phyloP scores from a whole-genome alignment of 2,329 filamentous ascomycete species.

The Sclerotinia trifoliorum region DNA sequence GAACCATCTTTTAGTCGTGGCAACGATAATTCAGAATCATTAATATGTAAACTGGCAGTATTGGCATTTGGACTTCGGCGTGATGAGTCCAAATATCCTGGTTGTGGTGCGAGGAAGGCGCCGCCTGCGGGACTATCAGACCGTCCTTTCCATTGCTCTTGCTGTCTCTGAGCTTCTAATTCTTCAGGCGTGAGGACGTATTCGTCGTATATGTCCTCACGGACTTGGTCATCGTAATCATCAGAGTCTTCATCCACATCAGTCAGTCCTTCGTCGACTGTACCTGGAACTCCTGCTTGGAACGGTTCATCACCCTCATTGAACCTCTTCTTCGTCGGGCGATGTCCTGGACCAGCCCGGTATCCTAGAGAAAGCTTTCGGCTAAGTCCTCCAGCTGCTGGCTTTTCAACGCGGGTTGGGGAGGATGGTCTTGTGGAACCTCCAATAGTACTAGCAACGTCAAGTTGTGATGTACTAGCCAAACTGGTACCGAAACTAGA shows the following conservation, averaged over 20 bases:
- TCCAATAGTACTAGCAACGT: slow-evolving; percentile 19
- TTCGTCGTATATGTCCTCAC: slow-evolving; percentile 23
- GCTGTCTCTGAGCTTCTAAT: slow-evolving; percentile 15
- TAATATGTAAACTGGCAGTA: slow-evolving; percentile 18
- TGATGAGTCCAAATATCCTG: slow-evolving; percentile 19
- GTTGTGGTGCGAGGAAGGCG: slow-evolving; percentile 15
- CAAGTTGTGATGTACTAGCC: slow-evolving; percentile 22
- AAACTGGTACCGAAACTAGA: slow-evolving; percentile 18
- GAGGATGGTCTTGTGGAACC: slow-evolving; percentile 15
- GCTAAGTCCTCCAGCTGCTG: slow-evolving; percentile 17
- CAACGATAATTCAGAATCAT: slow-evolving; percentile 21
- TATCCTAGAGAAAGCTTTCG: slow-evolving; percentile 22
- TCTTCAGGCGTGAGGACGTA: slow-evolving; percentile 22
- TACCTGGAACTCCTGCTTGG: not conserved
- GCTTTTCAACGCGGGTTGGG: slow-evolving; percentile 9
- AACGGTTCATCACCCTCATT: not conserved
- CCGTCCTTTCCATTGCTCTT: slow-evolving; percentile 14
- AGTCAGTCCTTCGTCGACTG: slow-evolving; percentile 17
- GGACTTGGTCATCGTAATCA: slow-evolving; percentile 14
- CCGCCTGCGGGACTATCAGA: slow-evolving; percentile 12
- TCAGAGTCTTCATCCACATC: slow-evolving; percentile 21
- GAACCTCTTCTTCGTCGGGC: slow-evolving; percentile 5
- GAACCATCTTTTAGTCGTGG: slow-evolving; percentile 17
- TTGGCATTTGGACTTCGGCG: slow-evolving; percentile 3
- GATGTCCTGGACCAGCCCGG: slow-evolving; percentile 23